phyloP scores from a whole-genome alignment of 2,329 filamentous ascomycete genomes.

The Spiromastix sp. region DNA sequence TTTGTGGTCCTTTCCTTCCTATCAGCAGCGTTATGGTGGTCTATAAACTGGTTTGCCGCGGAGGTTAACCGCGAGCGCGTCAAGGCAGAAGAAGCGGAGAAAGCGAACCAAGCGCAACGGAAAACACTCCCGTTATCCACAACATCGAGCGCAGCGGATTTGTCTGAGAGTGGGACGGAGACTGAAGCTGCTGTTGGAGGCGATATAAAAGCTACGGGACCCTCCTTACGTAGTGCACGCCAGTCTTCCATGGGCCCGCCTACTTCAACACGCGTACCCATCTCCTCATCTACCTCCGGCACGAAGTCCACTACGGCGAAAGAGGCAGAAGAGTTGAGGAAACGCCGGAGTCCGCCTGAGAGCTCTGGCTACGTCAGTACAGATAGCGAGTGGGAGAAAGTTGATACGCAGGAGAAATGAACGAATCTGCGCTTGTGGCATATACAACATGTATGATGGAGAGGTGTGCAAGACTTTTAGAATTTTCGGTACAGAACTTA shows the following conservation, averaged over 20 bases:
- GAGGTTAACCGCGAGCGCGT: conserved; percentile 40
- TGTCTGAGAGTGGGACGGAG: conserved; percentile 36
- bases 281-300: conserved; percentile 1
- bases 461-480: too few species aligned
- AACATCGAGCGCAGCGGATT: conserved; percentile 23
- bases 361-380: conserved; percentile 58
- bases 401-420: conserved; percentile 56
- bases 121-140: conserved; percentile 2
- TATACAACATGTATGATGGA: too few species aligned
- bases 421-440: neutral
- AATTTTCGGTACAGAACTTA: too few species aligned
- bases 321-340: conserved; percentile 28
- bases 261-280: too few species aligned
- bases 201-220: conserved; percentile 9
- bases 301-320: conserved; percentile 5
- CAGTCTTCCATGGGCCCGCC: conserved; percentile 3
- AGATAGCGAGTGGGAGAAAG: conserved; percentile 96
- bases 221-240: conserved; percentile 11
- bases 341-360: conserved; percentile 29
- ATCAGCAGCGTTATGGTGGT: conserved; percentile 75
- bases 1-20: conserved; percentile 73
- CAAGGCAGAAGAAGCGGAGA: conserved; percentile 12
- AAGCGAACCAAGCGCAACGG: neutral
- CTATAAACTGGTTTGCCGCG: conserved; percentile 91
- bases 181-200: conserved; percentile 23